Percentiles rank a stretch among this genome's conserved stretches.
These are phyloP conservation scores for Tricholoma flavovirens DNA, from an alignment of 768 basidiomycete species.

Conservation along the genomic window DNA sequence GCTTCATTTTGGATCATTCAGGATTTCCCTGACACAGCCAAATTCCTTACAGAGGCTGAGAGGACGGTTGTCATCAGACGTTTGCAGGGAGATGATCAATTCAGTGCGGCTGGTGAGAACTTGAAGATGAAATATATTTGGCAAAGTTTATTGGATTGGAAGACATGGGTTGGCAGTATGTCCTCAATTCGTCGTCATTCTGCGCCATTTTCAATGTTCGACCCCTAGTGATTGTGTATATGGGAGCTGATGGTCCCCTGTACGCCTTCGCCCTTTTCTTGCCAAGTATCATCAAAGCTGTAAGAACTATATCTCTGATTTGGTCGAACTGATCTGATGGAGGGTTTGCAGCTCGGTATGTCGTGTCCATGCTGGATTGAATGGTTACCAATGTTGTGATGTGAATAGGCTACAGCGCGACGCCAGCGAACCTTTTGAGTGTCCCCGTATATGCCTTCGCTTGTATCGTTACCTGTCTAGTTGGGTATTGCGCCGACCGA, in stretches of 20 bases:
- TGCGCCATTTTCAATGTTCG: background rate
- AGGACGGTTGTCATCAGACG: constrained; percentile 59
- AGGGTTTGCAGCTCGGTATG: constrained; percentile 33
- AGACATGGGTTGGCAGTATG: constrained; percentile 58
- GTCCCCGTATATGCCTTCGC: constrained; percentile 74
- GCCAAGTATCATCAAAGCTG: constrained; percentile 71
- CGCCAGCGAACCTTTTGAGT: constrained; percentile 68
- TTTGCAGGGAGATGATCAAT: constrained; percentile 62
- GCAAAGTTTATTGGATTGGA: constrained; percentile 63
- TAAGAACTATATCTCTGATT: constrained; percentile 21
- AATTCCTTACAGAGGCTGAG: constrained; percentile 69
- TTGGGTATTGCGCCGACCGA: constrained; percentile 61
- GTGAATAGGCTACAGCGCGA: constrained; percentile 53
- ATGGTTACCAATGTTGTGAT: constrained; percentile 1
- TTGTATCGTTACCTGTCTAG: constrained; percentile 56
- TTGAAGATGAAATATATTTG: constrained; percentile 53
- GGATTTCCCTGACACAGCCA: constrained; percentile 80
- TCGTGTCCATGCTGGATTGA: background rate
- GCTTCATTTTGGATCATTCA: constrained; percentile 73
- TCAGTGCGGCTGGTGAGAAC: constrained; percentile 66
- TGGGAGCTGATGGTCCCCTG: constrained; percentile 56
- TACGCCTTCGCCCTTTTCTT: constrained; percentile 78
- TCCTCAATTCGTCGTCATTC: constrained; percentile 1
- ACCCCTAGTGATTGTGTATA: constrained; percentile 47
- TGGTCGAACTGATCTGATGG: constrained; percentile 3